Evolutionary conservation across 129 eudicot species (phyloP).

Genomic region (Saposhnikovia divaricata): DNA sequence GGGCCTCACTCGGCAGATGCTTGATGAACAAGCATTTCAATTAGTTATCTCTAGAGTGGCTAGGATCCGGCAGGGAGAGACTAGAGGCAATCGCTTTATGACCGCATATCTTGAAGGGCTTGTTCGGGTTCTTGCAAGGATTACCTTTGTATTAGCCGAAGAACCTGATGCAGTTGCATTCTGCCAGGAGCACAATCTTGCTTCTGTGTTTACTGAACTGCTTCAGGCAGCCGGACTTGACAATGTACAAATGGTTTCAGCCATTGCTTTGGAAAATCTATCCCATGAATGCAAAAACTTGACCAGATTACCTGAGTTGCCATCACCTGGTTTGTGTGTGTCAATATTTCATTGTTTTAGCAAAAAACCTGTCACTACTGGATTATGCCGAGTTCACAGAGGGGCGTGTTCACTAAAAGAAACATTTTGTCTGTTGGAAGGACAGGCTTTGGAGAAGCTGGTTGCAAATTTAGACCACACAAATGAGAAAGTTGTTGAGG

Average conservation of each 20-base stretch:
- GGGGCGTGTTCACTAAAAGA: conserved; percentile 59
- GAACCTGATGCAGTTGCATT: conserved; percentile 57
- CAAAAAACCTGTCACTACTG: conserved; percentile 57
- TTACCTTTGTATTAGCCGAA: conserved; percentile 55
- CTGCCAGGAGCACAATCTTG: conserved; percentile 59
- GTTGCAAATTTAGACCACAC: conserved; percentile 79
- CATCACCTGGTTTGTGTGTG: conserved; percentile 48
- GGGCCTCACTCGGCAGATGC: conserved; percentile 62
- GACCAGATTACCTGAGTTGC: conserved; percentile 48
- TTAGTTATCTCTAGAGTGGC: conserved; percentile 41
- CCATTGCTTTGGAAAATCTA: conserved; percentile 61
- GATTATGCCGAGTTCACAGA: conserved; percentile 64
- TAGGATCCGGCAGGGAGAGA: conserved; percentile 72
- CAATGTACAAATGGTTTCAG: no score
- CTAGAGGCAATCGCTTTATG: conserved; percentile 72
- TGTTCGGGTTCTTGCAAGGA: conserved; percentile 68
- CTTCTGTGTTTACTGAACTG: conserved; percentile 50
- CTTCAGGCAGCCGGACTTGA: conserved; percentile 72
- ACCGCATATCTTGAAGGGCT: conserved; percentile 87
- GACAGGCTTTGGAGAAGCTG: conserved; percentile 63
- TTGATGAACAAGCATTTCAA: conserved; percentile 52
- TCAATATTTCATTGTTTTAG: conserved; percentile 62
- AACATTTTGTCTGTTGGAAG: conserved; percentile 75
- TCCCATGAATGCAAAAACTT: conserved; percentile 52
- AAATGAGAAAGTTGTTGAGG: conserved; percentile 70